Evolutionary conservation across 106 monocot species (phyloP).

Genomic region (Dioscorea dumetorum): DNA sequence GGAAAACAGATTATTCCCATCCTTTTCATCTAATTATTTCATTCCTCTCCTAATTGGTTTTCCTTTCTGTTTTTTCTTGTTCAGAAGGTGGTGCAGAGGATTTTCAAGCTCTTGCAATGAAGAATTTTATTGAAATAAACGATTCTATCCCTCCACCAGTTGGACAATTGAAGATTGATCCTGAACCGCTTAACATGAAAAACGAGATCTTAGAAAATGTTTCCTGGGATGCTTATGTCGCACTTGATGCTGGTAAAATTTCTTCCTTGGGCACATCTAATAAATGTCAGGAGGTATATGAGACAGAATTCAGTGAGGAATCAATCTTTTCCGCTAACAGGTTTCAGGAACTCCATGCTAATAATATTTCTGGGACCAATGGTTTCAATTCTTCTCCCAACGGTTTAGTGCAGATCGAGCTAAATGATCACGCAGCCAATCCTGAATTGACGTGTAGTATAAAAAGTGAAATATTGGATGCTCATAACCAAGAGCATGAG

Average conservation of each 20-base stretch:
- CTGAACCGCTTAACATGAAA: constrained; percentile 13
- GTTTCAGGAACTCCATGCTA: too few relatives aligned
- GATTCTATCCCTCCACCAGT: not conserved
- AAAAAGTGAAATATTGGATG: constrained; percentile 10
- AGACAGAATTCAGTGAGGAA: not conserved
- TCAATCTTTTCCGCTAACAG: too few relatives aligned
- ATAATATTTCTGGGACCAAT: too few relatives aligned
- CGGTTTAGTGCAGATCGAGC: not conserved
- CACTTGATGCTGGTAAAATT: not conserved
- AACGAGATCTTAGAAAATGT: constrained; percentile 17
- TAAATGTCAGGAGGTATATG: too few relatives aligned
- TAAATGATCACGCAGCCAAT: not conserved
- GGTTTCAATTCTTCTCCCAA: not conserved
- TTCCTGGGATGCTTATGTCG: not conserved
- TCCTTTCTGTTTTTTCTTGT: constrained; percentile 7
- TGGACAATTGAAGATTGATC: not conserved
- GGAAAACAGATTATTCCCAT: not conserved
- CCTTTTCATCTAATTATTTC: not conserved
- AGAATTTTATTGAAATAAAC: not conserved
- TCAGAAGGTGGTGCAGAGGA: constrained; percentile 11
- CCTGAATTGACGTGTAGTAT: constrained; percentile 4
- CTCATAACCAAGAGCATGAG: not conserved
- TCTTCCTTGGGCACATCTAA: too few relatives aligned
- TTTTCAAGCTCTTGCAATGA: not conserved
- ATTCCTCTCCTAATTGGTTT: constrained; percentile 1